Evolutionary conservation across 345 rosid genomes (phyloP).

Genomic region (Odontarrhena argentea): DNA sequence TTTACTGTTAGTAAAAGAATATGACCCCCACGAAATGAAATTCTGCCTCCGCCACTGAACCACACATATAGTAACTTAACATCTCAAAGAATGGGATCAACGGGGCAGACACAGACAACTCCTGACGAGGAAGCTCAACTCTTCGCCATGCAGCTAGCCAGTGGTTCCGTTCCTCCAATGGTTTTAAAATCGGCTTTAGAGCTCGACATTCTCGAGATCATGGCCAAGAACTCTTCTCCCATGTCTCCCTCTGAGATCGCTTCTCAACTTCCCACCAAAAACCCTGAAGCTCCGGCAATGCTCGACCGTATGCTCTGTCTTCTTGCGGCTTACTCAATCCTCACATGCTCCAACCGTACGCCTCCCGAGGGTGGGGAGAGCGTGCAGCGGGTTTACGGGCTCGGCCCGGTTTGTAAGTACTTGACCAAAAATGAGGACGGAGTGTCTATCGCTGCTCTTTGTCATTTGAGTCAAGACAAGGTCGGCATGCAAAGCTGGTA

Average conservation of each 20-base stretch:
- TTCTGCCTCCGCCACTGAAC: too few species aligned
- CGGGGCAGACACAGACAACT: too few species aligned
- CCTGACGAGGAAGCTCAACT: too few species aligned
- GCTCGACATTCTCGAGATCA: slow-evolving; percentile 83
- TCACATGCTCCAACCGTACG: slow-evolving; percentile 51
- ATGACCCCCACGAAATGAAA: too few species aligned
- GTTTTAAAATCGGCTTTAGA: slow-evolving; percentile 66
- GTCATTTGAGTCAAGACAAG: slow-evolving; percentile 86
- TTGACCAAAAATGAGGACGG: slow-evolving; percentile 80
- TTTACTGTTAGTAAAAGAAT: too few species aligned
- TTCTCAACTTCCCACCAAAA: slow-evolving; percentile 65
- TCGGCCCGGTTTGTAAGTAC: slow-evolving; percentile 80
- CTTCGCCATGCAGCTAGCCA: too few species aligned
- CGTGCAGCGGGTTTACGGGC: slow-evolving; percentile 61
- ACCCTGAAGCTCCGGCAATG: slow-evolving; percentile 73
- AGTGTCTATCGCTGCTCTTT: slow-evolving; percentile 63
- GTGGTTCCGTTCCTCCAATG: too few species aligned
- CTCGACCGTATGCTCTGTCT: slow-evolving; percentile 75
- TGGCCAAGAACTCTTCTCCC: slow-evolving; percentile 59
- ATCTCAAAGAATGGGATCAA: too few species aligned
- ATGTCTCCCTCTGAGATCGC: slow-evolving; percentile 69
- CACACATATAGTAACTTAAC: too few species aligned
- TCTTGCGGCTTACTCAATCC: slow-evolving; percentile 63
- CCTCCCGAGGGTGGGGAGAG: slow-evolving; percentile 47
- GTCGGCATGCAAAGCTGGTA: slow-evolving; percentile 96